phyloP scores from a whole-genome alignment of 768 basidiomycete species.

The Mycena venus region DNA sequence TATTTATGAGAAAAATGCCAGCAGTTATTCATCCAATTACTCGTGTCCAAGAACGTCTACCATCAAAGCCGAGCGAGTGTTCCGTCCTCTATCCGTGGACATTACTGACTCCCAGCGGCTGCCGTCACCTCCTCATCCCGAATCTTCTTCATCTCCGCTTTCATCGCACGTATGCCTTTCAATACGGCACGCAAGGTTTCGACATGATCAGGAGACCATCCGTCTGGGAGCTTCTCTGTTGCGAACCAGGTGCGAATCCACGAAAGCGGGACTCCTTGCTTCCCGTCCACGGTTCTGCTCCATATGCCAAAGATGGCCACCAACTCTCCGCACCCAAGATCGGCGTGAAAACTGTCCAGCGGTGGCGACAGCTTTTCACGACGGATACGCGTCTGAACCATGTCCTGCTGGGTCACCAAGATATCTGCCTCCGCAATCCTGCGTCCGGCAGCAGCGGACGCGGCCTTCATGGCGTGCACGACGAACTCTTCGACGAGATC shows the following conservation, averaged over 20 bases:
- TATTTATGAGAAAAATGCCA: no score
- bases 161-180: constrained; percentile 46
- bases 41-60: no score
- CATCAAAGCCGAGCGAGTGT: background rate
- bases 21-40: no score
- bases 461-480: constrained; percentile 41
- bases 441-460: constrained; percentile 29
- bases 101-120: background rate
- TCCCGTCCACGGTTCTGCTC: constrained; percentile 51
- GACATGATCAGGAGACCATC: constrained; percentile 54
- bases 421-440: constrained; percentile 45
- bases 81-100: background rate
- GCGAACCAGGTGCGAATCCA: constrained; percentile 66
- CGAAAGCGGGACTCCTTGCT: constrained; percentile 59
- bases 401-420: constrained; percentile 55
- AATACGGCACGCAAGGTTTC: constrained; percentile 54
- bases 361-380: constrained; percentile 61
- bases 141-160: constrained; percentile 40
- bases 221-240: constrained; percentile 64
- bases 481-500: constrained; percentile 54
- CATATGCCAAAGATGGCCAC: constrained; percentile 72
- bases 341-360: constrained; percentile 62
- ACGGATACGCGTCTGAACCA: constrained; percentile 65
- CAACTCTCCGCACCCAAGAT: constrained; percentile 78
- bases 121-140: constrained; percentile 34